phyloP scores from a whole-genome alignment of 2,329 filamentous ascomycete species.

The Cladosporium sp. region DNA sequence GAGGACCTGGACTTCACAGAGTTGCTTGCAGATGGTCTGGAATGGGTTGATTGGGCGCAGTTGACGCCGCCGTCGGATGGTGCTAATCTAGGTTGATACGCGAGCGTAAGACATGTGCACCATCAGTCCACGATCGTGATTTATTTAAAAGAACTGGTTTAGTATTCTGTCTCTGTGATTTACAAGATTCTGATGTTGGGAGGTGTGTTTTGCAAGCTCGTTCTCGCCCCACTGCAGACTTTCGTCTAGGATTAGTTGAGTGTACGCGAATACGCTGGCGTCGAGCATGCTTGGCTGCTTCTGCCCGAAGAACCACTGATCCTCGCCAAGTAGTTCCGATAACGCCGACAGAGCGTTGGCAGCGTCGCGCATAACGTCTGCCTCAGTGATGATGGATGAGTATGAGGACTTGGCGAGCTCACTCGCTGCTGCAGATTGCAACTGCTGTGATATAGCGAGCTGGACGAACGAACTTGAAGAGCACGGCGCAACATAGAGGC shows the following conservation, averaged over 20 bases:
- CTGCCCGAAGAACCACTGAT: conserved; percentile 62
- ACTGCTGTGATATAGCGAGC: conserved; percentile 61
- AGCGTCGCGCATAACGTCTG: conserved; percentile 61
- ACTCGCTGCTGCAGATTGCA: conserved; percentile 70
- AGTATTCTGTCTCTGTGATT: conserved; percentile 63
- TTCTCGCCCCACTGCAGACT: conserved; percentile 64
- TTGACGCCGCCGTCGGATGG: not conserved
- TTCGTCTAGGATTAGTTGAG: conserved; percentile 72
- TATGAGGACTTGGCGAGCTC: conserved; percentile 67
- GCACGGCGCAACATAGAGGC: conserved; percentile 68
- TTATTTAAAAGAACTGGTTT: conserved; percentile 47
- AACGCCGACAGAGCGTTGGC: conserved; percentile 64
- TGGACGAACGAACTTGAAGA: conserved; percentile 64
- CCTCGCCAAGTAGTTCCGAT: conserved; percentile 57
- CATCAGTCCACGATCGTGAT: too few species aligned
- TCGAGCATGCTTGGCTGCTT: conserved; percentile 73
- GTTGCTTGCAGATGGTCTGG: conserved; percentile 14
- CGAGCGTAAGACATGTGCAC: too few species aligned
- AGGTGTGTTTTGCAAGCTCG: conserved; percentile 59
- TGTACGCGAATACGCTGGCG: conserved; percentile 87
- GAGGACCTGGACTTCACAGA: conserved; percentile 18
- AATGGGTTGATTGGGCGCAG: conserved; percentile 18
- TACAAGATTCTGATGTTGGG: conserved; percentile 61
- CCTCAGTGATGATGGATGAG: conserved; percentile 38
- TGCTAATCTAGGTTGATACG: not conserved